Base-by-base conservation (phyloP, 2,329 filamentous ascomycete species). In the Cladosporium austrohemisphaericum region DNA sequence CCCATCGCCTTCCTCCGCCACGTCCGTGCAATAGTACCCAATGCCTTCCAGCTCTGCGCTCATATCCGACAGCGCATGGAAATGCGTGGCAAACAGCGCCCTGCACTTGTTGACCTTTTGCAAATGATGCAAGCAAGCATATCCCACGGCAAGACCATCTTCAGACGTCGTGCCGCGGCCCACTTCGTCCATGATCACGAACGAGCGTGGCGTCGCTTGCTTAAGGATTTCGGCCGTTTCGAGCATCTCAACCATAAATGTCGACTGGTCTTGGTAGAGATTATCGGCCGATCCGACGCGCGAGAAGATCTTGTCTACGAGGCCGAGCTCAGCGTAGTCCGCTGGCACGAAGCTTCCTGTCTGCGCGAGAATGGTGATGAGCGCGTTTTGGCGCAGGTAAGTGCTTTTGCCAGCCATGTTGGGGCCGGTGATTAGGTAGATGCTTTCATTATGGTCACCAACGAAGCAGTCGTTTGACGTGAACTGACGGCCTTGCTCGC, bases 201-300 rank as follows among this genome's bases (percentile, higher is more conserved):
- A 94, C 0, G 86, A 93, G 19, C 85, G 79, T 1, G 83, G 71
- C 1, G 92, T 97, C 0, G 93, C 92, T 57, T 87, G 78, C 53
- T 85, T 87, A 45, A 98, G 77, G 46, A 98, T 98, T 20, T 86
- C 79, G 1, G 92, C 91, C 16, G 93, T 95, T 70, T 98, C 93
- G 2, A 96, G 78, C 93, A 98, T 98, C 71, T 98, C 93, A 1
- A 97, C 89, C 93, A 98, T 97, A 69, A 98, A 98, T 0, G 94
- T 98, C 46, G 89, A 95, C 68, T 97, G 91, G 71, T 95, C 87
- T 43, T 83, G 81, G 71, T 87, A 96, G n/a, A 98, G 76, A 65
- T 95, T 92, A 67, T 98, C 94, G 1, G 92, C 93, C 1, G 90
- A 94, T 1, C 93, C 93, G 18, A 64, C 73, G 3, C 93, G 87